Evolutionary conservation across 306 rosid species (phyloP).

Genomic region (Rosa lucieae): DNA sequence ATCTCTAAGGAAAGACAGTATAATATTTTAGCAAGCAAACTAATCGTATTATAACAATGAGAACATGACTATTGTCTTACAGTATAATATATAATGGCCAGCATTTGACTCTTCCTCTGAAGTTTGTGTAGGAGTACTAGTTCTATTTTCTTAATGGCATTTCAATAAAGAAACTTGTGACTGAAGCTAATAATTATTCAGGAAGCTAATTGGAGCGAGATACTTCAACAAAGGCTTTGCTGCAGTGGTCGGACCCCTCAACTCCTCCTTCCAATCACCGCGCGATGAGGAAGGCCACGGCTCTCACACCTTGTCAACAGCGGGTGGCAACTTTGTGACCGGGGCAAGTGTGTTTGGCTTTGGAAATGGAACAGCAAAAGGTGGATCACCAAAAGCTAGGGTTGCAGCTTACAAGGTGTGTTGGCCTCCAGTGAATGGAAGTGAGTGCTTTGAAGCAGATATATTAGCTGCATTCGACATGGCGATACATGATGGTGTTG

Average conservation of each 20-base stretch:
- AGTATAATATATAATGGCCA: background rate
- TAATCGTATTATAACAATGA: background rate
- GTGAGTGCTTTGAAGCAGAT: constrained; percentile 82
- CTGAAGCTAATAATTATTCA: constrained; percentile 20
- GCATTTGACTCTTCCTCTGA: background rate
- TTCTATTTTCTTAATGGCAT: background rate
- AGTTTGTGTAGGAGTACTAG: background rate
- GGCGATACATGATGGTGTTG: constrained; percentile 81
- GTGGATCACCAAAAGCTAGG: constrained; percentile 81
- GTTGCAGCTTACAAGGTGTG: constrained; percentile 92
- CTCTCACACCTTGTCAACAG: constrained; percentile 87
- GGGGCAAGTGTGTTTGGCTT: constrained; percentile 65
- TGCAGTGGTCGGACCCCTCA: constrained; percentile 44
- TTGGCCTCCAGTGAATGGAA: constrained; percentile 62
- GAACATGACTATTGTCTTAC: background rate
- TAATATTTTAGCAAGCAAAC: background rate
- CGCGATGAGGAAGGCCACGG: constrained; percentile 89
- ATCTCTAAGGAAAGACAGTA: background rate
- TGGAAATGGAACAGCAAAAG: constrained; percentile 80
- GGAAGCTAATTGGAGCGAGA: constrained; percentile 92
- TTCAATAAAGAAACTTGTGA: background rate
- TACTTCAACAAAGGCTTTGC: constrained; percentile 80
- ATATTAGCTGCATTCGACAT: constrained; percentile 70
- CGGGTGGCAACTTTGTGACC: constrained; percentile 69
- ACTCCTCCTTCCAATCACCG: constrained; percentile 61